Base-by-base conservation (phyloP, 2,329 filamentous ascomycete species). In the Phaeosphaeria sp. region DNA sequence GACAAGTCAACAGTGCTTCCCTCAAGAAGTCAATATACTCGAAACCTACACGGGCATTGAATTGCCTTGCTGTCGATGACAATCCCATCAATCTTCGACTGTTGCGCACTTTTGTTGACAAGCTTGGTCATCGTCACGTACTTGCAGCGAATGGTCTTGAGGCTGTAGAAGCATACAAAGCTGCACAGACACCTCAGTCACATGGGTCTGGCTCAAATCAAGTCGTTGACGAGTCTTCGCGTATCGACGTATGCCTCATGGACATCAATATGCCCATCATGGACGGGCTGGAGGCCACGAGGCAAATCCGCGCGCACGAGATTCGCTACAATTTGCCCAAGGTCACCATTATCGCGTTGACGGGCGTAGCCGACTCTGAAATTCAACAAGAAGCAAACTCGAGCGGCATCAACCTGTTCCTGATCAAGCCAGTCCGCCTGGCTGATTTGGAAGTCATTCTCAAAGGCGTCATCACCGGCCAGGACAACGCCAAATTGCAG, bases 341-440 rank as follows among this genome's bases (percentile, higher is more conserved):
- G 0, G 79, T 81, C 0, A 81, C 78, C 0, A 79, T 86, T 25
- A 82, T 86, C 46, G 84, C 84, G 0, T 66, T 86, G 22, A 86
- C 84, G 1, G 84, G 83, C 0, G 71, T 85, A 21, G 84, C 82
- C 1, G 83, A 81, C 49, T 76, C 78, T 0, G 80, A 80, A 51
- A 82, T 82, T 0, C 77, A 81, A 49, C 76, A 80, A 39, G 82
- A 86, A 57, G 83, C 84, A 0, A 80, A 83, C 50, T 81, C 79
- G 1, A 83, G 79, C 49, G 84, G 84, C 0, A 77, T 86, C 6
- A 83, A 87, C 57, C 54, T 85, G 7, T 86, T 85, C 52, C 63
- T 87, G 18, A 84, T 84, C 17, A 85, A 85, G 68, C 83, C 83
- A 0, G 81, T 85, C 7, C 67, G 78, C 6, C 74, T 82, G 47